Percentiles rank a stretch among this genome's conserved stretches.
Evolutionary conservation across 305 asterid genomes (phyloP).

Genomic region (Fraxinus velutina): DNA sequence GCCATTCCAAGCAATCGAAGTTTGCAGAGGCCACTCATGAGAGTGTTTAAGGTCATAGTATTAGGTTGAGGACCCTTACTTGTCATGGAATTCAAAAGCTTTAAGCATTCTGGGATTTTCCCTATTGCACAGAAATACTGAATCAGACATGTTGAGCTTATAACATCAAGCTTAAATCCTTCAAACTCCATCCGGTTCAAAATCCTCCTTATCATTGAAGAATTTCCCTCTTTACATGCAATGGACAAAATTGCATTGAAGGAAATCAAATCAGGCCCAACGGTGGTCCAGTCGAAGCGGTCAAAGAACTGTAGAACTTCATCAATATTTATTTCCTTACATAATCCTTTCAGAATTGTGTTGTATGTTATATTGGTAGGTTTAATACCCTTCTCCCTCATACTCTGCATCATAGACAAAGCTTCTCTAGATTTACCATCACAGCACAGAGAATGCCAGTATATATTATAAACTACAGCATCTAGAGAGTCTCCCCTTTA

Average conservation of each 20-base stretch:
- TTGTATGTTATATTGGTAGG: constrained; percentile 50
- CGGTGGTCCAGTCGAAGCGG: constrained; percentile 35
- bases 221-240: constrained; percentile 45
- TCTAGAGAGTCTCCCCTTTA: constrained; percentile 36
- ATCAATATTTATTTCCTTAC: constrained; percentile 37
- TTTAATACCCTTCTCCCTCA: constrained; percentile 41
- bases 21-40: constrained; percentile 50
- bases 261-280: constrained; percentile 53
- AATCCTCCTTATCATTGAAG: constrained; percentile 34
- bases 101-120: constrained; percentile 32
- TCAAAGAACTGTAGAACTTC: constrained; percentile 43
- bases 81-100: constrained; percentile 41
- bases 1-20: constrained; percentile 39
- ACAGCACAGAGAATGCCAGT: constrained; percentile 41
- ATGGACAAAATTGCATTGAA: constrained; percentile 50
- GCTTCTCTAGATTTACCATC: constrained; percentile 42
- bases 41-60: constrained; percentile 42
- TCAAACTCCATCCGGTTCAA: constrained; percentile 38
- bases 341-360: constrained; percentile 50
- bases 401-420: constrained; percentile 29
- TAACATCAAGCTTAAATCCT: constrained; percentile 42
- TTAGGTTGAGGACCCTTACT: constrained; percentile 41
- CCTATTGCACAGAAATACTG: constrained; percentile 42
- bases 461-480: constrained; percentile 41
- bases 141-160: constrained; percentile 47